phyloP scores from a whole-genome alignment of 371 early-diverging fungal genomes.

The Coemansia sp. region DNA sequence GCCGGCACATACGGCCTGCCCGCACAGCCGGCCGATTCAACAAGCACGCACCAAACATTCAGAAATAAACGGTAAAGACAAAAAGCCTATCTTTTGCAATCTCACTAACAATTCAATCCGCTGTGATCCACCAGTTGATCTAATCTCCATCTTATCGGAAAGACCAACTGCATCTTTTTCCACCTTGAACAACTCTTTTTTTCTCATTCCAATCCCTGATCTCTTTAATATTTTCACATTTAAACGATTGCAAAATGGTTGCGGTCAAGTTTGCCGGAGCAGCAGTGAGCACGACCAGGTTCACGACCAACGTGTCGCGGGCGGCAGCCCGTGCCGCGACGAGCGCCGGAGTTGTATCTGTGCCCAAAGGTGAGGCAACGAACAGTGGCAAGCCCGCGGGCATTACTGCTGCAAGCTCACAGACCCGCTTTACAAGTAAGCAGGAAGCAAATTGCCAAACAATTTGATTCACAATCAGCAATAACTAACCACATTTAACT shows the following conservation, averaged over 20 bases:
- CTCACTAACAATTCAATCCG: not conserved
- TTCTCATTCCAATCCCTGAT: constrained; percentile 4
- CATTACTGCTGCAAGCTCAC: constrained; percentile 21
- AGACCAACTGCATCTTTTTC: not conserved
- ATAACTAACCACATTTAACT: not conserved
- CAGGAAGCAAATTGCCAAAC: not conserved
- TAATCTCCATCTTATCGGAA: not conserved
- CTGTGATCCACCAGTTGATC: not conserved
- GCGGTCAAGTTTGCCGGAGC: constrained; percentile 38
- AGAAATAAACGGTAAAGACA: not conserved
- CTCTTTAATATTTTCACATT: not conserved
- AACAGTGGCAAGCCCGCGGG: constrained; percentile 32
- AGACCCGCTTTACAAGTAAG: constrained; percentile 43
- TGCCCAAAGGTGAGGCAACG: constrained; percentile 18
- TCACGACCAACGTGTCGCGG: constrained; percentile 43
- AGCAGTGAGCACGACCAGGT: constrained; percentile 43
- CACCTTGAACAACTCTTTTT: not conserved
- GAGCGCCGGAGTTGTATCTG: constrained; percentile 21
- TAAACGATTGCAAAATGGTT: constrained; percentile 13
- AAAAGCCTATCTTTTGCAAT: too few species aligned
- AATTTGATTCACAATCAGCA: too few species aligned
- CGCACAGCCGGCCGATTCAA: not conserved
- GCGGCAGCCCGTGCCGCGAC: constrained; percentile 31
- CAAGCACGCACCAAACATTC: not conserved
- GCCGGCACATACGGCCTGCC: not conserved